Evolutionary conservation across 2,329 filamentous ascomycete species (phyloP), one percentile per base, ranked within the genome.

Genomic region (Diaporthe nobilis): DNA sequence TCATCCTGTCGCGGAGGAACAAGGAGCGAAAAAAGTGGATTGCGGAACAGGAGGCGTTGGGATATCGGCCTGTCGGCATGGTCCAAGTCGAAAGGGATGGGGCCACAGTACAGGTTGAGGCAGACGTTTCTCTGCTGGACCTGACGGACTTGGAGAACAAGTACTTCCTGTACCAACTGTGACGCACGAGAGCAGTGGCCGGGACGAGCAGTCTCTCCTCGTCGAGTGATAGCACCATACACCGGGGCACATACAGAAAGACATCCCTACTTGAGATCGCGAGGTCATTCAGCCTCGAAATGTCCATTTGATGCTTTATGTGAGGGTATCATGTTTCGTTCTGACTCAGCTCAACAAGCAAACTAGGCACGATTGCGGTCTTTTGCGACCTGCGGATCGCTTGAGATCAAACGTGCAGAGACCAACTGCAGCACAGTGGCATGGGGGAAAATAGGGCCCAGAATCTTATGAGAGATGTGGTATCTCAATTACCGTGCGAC

Each of bases 61-160:
- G 80, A 77, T 49, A 78, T 60, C 44, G 65, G 49, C 65, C 63
- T 28, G 65, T 75, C 10, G 73, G 73, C 42, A 42, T 47, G 15
- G 79, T 82, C 1, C 80, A 83, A 67, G 75, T 82, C 51, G 82
- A 84, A 71, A 81, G 83, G 34, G 77, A 75, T 53, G 84, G 84
- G 0, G 63, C 78, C 28, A 37, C 80, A 8, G 78, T 83, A 15
- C 77, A 79, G 44, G 78, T 77, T 13, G 81, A 83, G 75, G 84
- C 84, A 7, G 82, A 85, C 34, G 77, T 85, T 47, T 80, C 84
- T 0, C 72, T 85, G 44, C n/a, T 85, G 75, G 82, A 85, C 58
- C 73, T 85, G 61, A 86, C 84, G 2, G 85, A 86, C 70, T 37
- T 85, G 63, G 82, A 86, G 73, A 86, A 85, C 67, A 82, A 80